Evolutionary conservation across 257 asterid genomes (phyloP), one percentile per base, ranked within the genome.

Genomic region (Capsicum pubescens): DNA sequence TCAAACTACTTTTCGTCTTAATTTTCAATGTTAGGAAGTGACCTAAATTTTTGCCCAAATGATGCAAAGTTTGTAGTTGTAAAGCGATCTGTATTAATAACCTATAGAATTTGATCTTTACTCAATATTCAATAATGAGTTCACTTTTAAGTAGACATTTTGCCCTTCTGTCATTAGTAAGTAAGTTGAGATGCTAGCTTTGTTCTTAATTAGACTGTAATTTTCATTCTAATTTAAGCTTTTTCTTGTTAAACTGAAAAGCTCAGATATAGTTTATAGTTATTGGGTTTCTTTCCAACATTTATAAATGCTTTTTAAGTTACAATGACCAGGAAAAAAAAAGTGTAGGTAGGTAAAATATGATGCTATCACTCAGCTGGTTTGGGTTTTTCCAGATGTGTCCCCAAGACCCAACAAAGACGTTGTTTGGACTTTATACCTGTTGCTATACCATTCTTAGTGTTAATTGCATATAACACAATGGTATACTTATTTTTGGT

Each of bases 401-500:
- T n/a, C 64, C 82, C 50, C 82, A 77, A 77, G 82, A 77, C 64
- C 82, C 82, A 54, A 77, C 64, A 77, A 54, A 26, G 82, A 77
- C 66, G 50, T 50, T 74, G 80, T 52, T 26, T 52, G 44, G 81
- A 76, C 64, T 76, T 26, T 76, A 52, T 4, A 35, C 50, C 50
- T 14, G 32, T 15, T 77, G 82, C 81, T 76, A 26, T 19, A 52
- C 61, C 61, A 76, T 76, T 32, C 15, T 54, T 1, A 54, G 82
- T 54, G 64, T 77, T 69, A 26, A 77, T 77, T 77, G 50, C 82
- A 77, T 26, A 52, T 72, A 46, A 76, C 46, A 76, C 46, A 76
- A 26, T 26, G 64, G 15, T 54, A 26, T 4, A 21, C 83, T 90
- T 84, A 69, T 84, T 70, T 48, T 76, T 79, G 69, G 85, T 80